Evolutionary conservation across 2,329 filamentous ascomycete genomes (phyloP).

Genomic region (Arthrobotrys conoides): DNA sequence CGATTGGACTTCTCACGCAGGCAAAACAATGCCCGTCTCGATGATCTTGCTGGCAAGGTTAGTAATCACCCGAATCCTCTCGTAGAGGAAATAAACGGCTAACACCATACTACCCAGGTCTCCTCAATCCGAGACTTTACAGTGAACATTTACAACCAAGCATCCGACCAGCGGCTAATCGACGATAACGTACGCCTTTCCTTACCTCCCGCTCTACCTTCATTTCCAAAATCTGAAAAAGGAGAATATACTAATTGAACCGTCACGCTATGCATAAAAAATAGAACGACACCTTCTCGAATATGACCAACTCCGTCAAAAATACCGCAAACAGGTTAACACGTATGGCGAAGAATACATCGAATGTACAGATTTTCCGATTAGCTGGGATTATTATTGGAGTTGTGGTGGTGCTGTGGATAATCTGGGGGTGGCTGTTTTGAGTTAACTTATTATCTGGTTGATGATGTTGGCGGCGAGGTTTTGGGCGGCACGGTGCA

Average conservation of each 20-base stretch:
- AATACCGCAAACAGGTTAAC: slow-evolving; percentile 85
- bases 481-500: not conserved
- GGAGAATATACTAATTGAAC: too few relatives aligned
- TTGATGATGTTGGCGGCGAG: not conserved
- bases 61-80: not conserved
- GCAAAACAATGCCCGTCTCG: slow-evolving; percentile 95
- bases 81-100: not conserved
- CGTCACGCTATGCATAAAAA: slow-evolving; percentile 71
- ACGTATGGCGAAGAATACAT: slow-evolving; percentile 90
- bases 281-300: slow-evolving; percentile 90
- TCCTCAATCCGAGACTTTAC: slow-evolving; percentile 92
- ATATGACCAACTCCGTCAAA: slow-evolving; percentile 84
- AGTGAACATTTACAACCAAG: slow-evolving; percentile 97
- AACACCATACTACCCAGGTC: slow-evolving; percentile 69
- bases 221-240: not conserved
- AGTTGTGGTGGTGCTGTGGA: slow-evolving; percentile 81
- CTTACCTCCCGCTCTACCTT: slow-evolving; percentile 23
- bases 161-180: slow-evolving; percentile 86
- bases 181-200: slow-evolving; percentile 80
- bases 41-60: slow-evolving; percentile 85
- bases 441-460: slow-evolving; percentile 64
- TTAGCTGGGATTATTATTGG: slow-evolving; percentile 85
- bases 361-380: slow-evolving; percentile 91
- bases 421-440: slow-evolving; percentile 77
- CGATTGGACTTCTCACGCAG: slow-evolving; percentile 66